Evolutionary conservation across 2,329 filamentous ascomycete genomes (phyloP).

Genomic region (Colletotrichum theobromicola): DNA sequence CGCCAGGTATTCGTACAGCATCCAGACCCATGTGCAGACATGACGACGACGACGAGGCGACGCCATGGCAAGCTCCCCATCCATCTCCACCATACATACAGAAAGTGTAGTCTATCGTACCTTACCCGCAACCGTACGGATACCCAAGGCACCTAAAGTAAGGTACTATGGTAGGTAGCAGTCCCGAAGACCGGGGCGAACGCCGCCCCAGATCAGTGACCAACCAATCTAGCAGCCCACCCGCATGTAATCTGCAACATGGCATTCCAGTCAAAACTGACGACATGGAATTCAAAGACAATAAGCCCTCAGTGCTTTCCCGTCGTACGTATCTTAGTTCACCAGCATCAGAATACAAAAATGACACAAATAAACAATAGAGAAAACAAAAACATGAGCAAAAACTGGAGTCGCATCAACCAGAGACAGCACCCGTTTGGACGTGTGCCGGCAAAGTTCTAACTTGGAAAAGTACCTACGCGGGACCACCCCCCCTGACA

Average conservation of each 20-base stretch:
- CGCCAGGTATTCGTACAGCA: background rate
- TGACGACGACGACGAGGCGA: conserved; percentile 9
- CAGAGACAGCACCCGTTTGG: conserved; percentile 4
- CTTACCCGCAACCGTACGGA: background rate
- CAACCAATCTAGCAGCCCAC: background rate
- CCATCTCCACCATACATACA: background rate
- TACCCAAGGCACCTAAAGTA: background rate
- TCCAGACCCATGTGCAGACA: background rate
- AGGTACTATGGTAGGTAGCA: background rate
- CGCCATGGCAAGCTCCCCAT: background rate
- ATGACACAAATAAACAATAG: background rate
- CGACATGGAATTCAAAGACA: background rate
- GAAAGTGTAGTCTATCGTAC: background rate
- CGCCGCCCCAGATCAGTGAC: background rate
- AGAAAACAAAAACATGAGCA: background rate
- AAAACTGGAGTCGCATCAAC: background rate
- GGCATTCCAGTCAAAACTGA: background rate
- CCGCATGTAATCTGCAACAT: background rate
- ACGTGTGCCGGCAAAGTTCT: background rate
- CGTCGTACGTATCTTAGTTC: background rate
- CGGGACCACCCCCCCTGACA: no score
- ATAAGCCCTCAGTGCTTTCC: background rate
- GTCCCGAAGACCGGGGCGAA: background rate
- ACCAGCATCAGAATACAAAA: background rate
- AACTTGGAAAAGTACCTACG: no score